Conservation (phyloP, 2,329 filamentous ascomycete genomes). For the Dactylella cylindrospora region DNA sequence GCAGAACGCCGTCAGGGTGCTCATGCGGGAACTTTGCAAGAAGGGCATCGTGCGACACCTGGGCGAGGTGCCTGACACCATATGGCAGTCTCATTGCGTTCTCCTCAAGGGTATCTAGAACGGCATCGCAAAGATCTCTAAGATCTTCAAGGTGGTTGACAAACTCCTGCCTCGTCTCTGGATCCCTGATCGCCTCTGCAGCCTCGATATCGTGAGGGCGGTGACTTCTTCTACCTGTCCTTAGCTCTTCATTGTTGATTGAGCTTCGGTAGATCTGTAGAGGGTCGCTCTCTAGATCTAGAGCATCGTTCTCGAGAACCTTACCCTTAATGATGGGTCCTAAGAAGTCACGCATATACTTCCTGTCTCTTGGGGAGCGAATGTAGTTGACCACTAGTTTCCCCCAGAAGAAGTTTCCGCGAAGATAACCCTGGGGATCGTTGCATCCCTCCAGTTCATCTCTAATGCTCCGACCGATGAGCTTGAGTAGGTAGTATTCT, state of each 20-base stretch:
- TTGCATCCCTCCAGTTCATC: constrained; percentile 78
- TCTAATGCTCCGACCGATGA: constrained; percentile 76
- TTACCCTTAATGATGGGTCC: constrained; percentile 85
- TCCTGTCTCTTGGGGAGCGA: constrained; percentile 79
- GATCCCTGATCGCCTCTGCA: constrained; percentile 92
- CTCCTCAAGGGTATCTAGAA: constrained; percentile 79
- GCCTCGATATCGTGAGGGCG: constrained; percentile 81
- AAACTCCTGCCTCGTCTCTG: constrained; percentile 86
- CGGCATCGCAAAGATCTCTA: constrained; percentile 89
- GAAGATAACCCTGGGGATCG: constrained; percentile 78
- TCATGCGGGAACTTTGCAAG: constrained; percentile 77
- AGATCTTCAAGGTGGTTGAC: constrained; percentile 93
- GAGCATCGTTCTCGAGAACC: constrained; percentile 83
- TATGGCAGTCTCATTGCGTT: constrained; percentile 86
- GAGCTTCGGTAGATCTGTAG: constrained; percentile 94
- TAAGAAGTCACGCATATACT: constrained; percentile 83
- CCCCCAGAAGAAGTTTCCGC: constrained; percentile 90
- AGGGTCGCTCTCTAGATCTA: constrained; percentile 94
- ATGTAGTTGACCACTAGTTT: constrained; percentile 85
- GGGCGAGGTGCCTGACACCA: constrained; percentile 81
- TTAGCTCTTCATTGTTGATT: constrained; percentile 95
- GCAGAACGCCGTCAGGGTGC: constrained; percentile 72
- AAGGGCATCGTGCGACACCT: constrained; percentile 80
- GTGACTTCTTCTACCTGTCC: constrained; percentile 79
- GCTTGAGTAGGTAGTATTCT: constrained; percentile 92